Evolutionary conservation across 495 filamentous ascomycete species (phyloP), one percentile per base, ranked within the genome.

Genomic region (Letharia columbiana): DNA sequence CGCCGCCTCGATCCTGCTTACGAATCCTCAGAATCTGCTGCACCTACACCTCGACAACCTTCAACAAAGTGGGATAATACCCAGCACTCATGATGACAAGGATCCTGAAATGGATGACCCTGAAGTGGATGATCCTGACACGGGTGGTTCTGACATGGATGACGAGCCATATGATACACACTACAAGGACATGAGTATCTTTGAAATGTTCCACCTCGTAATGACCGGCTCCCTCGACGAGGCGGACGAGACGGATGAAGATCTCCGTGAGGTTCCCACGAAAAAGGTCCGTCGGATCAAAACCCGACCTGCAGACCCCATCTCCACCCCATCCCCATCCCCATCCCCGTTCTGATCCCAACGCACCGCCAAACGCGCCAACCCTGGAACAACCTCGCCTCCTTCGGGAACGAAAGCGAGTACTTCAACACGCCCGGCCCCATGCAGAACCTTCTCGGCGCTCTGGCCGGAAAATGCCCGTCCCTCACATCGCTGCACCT

Each of bases 21-120:
- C 18, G 12, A 42, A 23, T 1, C n/a, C 37, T 20, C 45, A 31
- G 49, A n/a, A 50, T 20, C 10, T 60, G 12, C 18, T 40, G 23
- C 57, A 42, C 8, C 37, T 60, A 1, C 10, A 20, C 58, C 12
- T 60, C 20, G 41, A 60, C 58, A 60, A 60, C 20, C 58, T 60
- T 31, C 58, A 60, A 31, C 58, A 60, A 60, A 60, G 58, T 4
- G 58, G 58, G 23, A 37, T 40, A 20, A 20, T 60, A 37, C 31
- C 35, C 1, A 49, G 45, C 45, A n/a, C 20, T 3, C 18, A 23
- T 20, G 11, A 13, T 13, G 49, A n/a, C 3, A 10, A 28, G 11
- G 40, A 4, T 42, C 40, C 23, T 28, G 23, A 28, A 28, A 47
- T 17, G 8, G 18, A 47, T 20, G 44, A 47, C 44, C 23, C 23